phyloP scores from a whole-genome alignment of 106 monocot species.

The Triglochin maritima region DNA sequence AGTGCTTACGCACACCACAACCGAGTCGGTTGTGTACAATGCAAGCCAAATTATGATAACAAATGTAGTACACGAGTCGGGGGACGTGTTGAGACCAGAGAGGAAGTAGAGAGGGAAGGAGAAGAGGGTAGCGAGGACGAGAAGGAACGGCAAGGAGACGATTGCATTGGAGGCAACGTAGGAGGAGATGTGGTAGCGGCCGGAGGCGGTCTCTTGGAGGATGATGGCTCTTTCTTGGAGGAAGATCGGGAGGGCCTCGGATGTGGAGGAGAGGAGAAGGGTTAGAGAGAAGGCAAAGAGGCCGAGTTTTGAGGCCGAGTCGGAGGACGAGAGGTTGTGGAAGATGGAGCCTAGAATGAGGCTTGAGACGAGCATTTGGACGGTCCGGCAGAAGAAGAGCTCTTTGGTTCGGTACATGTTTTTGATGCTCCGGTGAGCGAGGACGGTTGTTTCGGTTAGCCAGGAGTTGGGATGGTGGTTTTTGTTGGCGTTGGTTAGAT shows the following conservation, averaged over 20 bases:
- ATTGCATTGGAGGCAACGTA: conserved; percentile 52
- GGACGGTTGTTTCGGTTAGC: conserved; percentile 42
- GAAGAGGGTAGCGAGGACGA: conserved; percentile 49
- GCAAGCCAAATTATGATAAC: conserved; percentile 62
- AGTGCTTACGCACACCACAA: conserved; percentile 62
- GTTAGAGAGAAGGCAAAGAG: conserved; percentile 84
- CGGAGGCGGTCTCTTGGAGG: conserved; percentile 55
- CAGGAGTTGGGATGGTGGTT: conserved; percentile 25
- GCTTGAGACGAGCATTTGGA: conserved; percentile 55
- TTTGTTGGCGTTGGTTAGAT: conserved; percentile 26
- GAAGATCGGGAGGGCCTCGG: conserved; percentile 72
- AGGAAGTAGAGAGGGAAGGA: conserved; percentile 62
- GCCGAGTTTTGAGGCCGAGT: conserved; percentile 39
- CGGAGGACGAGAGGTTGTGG: conserved; percentile 29
- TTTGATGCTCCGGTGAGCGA: conserved; percentile 47
- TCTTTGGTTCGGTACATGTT: conserved; percentile 66
- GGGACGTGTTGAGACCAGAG: conserved; percentile 29
- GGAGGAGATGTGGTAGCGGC: conserved; percentile 61
- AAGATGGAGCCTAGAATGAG: conserved; percentile 74
- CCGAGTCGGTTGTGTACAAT: conserved; percentile 74
- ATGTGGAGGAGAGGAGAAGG: conserved; percentile 72
- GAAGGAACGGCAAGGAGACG: conserved; percentile 70
- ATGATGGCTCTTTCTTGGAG: conserved; percentile 64
- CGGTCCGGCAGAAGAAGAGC: conserved; percentile 53
- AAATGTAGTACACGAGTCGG: conserved; percentile 41